Evolutionary conservation across 306 rosid genomes (phyloP).

Genomic region (Acacia acuminata): DNA sequence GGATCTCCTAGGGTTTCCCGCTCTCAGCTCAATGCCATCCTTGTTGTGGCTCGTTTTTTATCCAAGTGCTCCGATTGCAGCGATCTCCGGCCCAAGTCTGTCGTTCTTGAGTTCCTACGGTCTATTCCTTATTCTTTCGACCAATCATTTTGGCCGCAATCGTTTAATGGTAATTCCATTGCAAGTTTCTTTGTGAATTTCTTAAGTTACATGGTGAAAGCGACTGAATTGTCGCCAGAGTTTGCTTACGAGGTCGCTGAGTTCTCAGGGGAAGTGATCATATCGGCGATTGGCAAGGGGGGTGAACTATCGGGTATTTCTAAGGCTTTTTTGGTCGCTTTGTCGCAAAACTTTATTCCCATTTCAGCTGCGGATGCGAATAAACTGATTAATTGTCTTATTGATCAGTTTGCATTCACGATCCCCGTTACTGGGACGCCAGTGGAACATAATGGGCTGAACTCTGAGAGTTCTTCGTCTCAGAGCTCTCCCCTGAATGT

Average conservation of each 20-base stretch:
- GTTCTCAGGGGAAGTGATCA: conserved; percentile 60
- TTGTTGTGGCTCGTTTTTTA: conserved; percentile 78
- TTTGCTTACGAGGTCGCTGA: conserved; percentile 62
- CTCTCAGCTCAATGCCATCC: conserved; percentile 91
- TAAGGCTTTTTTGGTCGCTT: conserved; percentile 67
- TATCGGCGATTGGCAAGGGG: conserved; percentile 45
- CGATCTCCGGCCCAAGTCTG: conserved; percentile 77
- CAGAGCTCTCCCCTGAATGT: conserved; percentile 81
- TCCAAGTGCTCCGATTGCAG: conserved; percentile 66
- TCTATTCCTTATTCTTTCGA: conserved; percentile 66
- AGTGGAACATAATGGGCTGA: conserved; percentile 41
- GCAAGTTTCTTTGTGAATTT: conserved; percentile 67
- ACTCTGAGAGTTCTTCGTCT: conserved; percentile 59
- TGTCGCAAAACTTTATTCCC: conserved; percentile 69
- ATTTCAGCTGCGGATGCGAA: conserved; percentile 62
- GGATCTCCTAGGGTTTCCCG: conserved; percentile 89
- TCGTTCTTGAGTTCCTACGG: conserved; percentile 74
- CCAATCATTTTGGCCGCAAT: conserved; percentile 82
- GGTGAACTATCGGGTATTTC: conserved; percentile 57
- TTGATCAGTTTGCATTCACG: conserved; percentile 59
- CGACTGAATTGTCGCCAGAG: conserved; percentile 66
- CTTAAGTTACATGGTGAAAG: conserved; percentile 55
- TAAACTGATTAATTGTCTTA: conserved; percentile 52
- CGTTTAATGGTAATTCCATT: conserved; percentile 58
- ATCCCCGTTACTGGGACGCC: conserved; percentile 48